These are phyloP conservation scores for Colletotrichum higginsianum DNA, from an alignment of 2,329 filamentous ascomycete genomes.

Conservation along the genomic window DNA sequence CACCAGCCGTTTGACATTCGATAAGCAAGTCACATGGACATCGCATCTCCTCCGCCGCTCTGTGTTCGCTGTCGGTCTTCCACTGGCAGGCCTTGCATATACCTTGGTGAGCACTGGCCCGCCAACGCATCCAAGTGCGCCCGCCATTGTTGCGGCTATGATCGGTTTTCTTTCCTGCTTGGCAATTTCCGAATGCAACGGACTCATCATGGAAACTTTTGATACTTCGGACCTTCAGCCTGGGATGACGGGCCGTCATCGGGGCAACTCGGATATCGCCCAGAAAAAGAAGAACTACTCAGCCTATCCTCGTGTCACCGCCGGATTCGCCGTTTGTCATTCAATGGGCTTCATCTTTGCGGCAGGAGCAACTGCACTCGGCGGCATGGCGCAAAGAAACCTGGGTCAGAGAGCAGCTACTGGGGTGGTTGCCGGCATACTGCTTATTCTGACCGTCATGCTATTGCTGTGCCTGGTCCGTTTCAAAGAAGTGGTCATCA, in stretches of 20 bases:
- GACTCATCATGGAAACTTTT: conserved; percentile 85
- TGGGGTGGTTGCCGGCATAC: conserved; percentile 76
- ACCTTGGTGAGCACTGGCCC: conserved; percentile 76
- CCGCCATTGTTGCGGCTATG: conserved; percentile 75
- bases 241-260: conserved; percentile 74
- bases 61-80: conserved; percentile 77
- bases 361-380: conserved; percentile 77
- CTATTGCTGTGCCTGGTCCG: conserved; percentile 74
- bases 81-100: conserved; percentile 77
- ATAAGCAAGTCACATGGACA: conserved; percentile 76
- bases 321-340: conserved; percentile 80
- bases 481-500: conserved; percentile 77
- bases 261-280: conserved; percentile 55
- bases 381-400: conserved; percentile 76
- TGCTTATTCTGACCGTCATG: conserved; percentile 75
- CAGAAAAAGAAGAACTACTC: conserved; percentile 78
- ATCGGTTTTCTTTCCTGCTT: conserved; percentile 81
- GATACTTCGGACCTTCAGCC: conserved; percentile 85
- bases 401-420: conserved; percentile 79
- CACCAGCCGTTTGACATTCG: conserved; percentile 77
- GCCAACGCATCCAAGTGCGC: conserved; percentile 72
- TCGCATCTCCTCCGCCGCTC: conserved; percentile 79
- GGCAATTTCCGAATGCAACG: conserved; percentile 82
- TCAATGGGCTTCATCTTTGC: conserved; percentile 78
- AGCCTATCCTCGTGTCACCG: conserved; percentile 80